Conservation (phyloP, 129 eudicot genomes). For the Apium graveolens region DNA sequence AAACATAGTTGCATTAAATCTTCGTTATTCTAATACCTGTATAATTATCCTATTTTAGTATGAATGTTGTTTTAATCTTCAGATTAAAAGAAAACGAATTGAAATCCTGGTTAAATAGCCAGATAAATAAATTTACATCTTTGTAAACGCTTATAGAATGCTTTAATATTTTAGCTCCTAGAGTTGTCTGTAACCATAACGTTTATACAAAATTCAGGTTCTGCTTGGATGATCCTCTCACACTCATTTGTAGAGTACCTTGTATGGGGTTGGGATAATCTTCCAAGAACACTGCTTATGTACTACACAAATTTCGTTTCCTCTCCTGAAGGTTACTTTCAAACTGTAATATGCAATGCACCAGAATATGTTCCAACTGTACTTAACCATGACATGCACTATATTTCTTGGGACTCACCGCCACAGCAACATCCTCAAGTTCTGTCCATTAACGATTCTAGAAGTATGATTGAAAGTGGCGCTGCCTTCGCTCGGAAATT, state of each 20-base stretch:
- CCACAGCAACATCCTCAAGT: slow-evolving; percentile 81
- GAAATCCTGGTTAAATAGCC: not conserved
- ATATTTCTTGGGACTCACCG: slow-evolving; percentile 76
- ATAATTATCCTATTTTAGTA: not conserved
- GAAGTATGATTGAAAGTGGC: slow-evolving; percentile 58
- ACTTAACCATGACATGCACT: slow-evolving; percentile 87
- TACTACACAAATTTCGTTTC: slow-evolving; percentile 81
- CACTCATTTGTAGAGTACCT: slow-evolving; percentile 68
- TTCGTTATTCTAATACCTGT: not conserved
- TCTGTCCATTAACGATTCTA: slow-evolving; percentile 52
- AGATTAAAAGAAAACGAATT: not conserved
- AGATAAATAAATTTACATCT: not conserved
- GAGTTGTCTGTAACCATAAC: not conserved
- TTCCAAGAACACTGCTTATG: slow-evolving; percentile 78
- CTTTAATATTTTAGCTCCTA: not conserved
- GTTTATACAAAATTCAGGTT: slow-evolving; percentile 39
- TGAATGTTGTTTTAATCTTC: not conserved
- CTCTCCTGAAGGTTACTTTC: slow-evolving; percentile 90
- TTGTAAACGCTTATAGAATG: not conserved
- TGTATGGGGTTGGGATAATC: slow-evolving; percentile 97
- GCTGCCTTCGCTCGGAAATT: slow-evolving; percentile 91
- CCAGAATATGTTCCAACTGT: slow-evolving; percentile 60
- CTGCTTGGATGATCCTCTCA: slow-evolving; percentile 89
- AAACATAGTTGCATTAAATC: not conserved
- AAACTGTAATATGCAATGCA: slow-evolving; percentile 68